Percentiles rank a stretch among this genome's conserved stretches.
Conservation (phyloP, 164 flowering plant genomes). For the Tetracentron sinense region DNA sequence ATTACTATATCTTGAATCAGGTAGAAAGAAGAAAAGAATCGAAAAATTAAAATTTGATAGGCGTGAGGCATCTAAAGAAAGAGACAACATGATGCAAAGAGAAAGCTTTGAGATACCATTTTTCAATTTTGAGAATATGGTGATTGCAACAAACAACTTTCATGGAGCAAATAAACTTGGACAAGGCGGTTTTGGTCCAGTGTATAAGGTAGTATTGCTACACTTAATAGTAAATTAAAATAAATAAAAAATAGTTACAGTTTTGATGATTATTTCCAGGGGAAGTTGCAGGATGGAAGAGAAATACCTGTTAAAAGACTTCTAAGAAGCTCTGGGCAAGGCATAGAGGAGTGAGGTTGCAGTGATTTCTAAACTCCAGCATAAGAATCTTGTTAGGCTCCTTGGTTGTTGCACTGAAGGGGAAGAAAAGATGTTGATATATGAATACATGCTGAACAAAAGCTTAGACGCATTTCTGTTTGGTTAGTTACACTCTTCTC, state of each 20-base stretch:
- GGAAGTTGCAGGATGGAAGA: slow-evolving; percentile 21
- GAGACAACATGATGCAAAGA: neutral
- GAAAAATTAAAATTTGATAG: neutral
- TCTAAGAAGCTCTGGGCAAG: too few relatives aligned
- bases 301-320: too few relatives aligned
- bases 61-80: neutral
- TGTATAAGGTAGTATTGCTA: slow-evolving; percentile 26
- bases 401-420: too few relatives aligned
- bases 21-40: neutral
- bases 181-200: too few relatives aligned
- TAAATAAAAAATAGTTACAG: neutral
- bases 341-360: too few relatives aligned
- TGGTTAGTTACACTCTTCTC: too few relatives aligned
- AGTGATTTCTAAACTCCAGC: too few relatives aligned
- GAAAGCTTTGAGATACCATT: slow-evolving; percentile 8
- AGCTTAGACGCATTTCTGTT: too few relatives aligned
- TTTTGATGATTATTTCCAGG: slow-evolving; percentile 10
- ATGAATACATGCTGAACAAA: too few relatives aligned
- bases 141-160: slow-evolving; percentile 20
- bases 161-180: slow-evolving; percentile 13
- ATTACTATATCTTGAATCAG: neutral
- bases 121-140: slow-evolving; percentile 7
- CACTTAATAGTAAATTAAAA: neutral
- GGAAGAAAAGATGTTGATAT: too few relatives aligned
- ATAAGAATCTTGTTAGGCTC: too few relatives aligned